A percentile compares a stretch with the other conserved stretches of the same genome.
Conservation (phyloP, 352 stramenopile genomes). For the Pythium brachiatum region DNA sequence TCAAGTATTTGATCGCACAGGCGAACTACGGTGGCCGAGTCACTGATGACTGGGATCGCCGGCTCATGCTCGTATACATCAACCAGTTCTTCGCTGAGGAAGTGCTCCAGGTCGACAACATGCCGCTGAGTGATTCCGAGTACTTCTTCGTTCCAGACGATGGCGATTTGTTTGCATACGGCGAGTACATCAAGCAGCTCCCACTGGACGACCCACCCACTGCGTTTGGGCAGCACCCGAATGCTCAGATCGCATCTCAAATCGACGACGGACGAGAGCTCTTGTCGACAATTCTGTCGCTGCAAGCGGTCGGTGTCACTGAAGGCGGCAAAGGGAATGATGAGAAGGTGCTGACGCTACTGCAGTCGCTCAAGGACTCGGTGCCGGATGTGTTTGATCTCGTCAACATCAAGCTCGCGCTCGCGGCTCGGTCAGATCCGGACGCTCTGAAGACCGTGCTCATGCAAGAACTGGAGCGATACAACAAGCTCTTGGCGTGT, state of each 20-base stretch:
- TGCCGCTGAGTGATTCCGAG: constrained; percentile 84
- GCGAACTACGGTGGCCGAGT: constrained; percentile 96
- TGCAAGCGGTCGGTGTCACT: constrained; percentile 81
- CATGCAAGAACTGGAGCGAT: constrained; percentile 93
- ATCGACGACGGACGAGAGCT: constrained; percentile 93
- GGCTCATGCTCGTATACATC: constrained; percentile 96
- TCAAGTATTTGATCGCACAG: constrained; percentile 95
- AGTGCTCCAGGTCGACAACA: constrained; percentile 81
- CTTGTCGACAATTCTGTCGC: constrained; percentile 86
- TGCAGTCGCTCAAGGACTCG: constrained; percentile 81
- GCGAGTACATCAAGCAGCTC: constrained; percentile 89
- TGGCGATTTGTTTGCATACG: constrained; percentile 86
- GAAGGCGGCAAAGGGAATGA: constrained; percentile 86
- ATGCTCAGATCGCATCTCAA: constrained; percentile 94
- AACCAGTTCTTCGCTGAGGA: constrained; percentile 94
- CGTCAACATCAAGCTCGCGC: constrained; percentile 58
- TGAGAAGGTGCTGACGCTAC: constrained; percentile 84
- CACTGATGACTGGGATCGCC: constrained; percentile 95
- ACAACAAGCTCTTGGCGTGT: constrained; percentile 87
- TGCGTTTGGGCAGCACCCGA: constrained; percentile 94
- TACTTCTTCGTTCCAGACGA: constrained; percentile 94
- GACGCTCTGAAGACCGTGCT: constrained; percentile 94
- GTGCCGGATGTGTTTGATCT: constrained; percentile 92
- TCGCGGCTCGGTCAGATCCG: constrained; percentile 77
- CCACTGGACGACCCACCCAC: constrained; percentile 89